These are phyloP conservation scores for Diaporthe longicolla DNA, from an alignment of 2,329 filamentous ascomycete genomes.

Conservation along the genomic window DNA sequence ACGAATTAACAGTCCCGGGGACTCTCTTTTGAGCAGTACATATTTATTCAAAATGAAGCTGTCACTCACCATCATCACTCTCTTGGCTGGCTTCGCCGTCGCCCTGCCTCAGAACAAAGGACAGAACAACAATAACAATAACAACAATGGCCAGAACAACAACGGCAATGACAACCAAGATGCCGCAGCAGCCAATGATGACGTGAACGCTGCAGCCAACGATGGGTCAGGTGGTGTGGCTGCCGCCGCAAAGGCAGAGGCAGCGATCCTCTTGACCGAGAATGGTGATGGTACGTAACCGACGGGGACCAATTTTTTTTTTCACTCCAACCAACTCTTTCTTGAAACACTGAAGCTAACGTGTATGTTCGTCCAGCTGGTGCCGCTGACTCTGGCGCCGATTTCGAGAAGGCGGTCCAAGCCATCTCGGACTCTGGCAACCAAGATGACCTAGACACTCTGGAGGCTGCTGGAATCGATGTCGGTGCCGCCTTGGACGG, in stretches of 20 bases:
- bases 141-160: slow-evolving; percentile 12
- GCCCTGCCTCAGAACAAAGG: slow-evolving; percentile 32
- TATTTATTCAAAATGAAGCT: slow-evolving; percentile 38
- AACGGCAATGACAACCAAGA: background rate
- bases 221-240: slow-evolving; percentile 23
- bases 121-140: slow-evolving; percentile 11
- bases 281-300: slow-evolving; percentile 37
- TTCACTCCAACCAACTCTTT: background rate
- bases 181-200: slow-evolving; percentile 7
- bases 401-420: slow-evolving; percentile 34
- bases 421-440: slow-evolving; percentile 30
- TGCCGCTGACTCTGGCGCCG: slow-evolving; percentile 22
- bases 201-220: slow-evolving; percentile 35
- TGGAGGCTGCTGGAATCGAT: slow-evolving; percentile 34
- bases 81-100: slow-evolving; percentile 38
- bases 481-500: slow-evolving; percentile 1
- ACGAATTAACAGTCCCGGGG: slow-evolving; percentile 22
- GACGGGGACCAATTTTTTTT: background rate
- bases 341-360: background rate
- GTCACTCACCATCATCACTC: slow-evolving; percentile 31
- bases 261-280: slow-evolving; percentile 35
- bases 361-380: slow-evolving; percentile 7
- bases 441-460: slow-evolving; percentile 27
- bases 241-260: slow-evolving; percentile 36
- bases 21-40: slow-evolving; percentile 1